phyloP scores from a whole-genome alignment of 805 yeast species.

The Ogataea salicorniae region DNA sequence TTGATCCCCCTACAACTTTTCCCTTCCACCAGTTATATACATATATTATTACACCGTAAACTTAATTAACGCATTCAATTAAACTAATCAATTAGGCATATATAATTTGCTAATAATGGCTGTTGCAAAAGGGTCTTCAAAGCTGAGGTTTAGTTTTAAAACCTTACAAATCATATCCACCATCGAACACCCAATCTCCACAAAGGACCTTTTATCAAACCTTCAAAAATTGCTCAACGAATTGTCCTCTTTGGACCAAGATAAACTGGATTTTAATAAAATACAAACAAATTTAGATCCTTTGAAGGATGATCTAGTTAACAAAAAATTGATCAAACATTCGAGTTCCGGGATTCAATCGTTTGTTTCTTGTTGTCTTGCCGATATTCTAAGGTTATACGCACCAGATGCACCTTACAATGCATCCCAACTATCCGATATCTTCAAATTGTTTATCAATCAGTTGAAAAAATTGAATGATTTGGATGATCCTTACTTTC shows the following conservation, averaged over 20 bases:
- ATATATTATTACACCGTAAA: no score
- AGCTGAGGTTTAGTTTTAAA: conserved; percentile 13
- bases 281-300: conserved; percentile 28
- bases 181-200: conserved; percentile 49
- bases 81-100: no score
- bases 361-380: conserved; percentile 62
- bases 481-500: conserved; percentile 53
- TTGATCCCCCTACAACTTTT: no score
- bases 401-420: conserved; percentile 92
- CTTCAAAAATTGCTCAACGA: conserved; percentile 58
- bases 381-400: conserved; percentile 68
- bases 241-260: conserved; percentile 59
- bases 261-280: conserved; percentile 41
- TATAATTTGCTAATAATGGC: conserved; percentile 8
- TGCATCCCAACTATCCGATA: conserved; percentile 51
- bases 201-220: conserved; percentile 56
- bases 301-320: conserved; percentile 48
- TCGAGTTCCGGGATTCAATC: conserved; percentile 68
- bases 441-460: conserved; percentile 60
- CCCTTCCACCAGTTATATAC: no score
- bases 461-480: conserved; percentile 53
- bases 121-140: conserved; percentile 12
- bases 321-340: conserved; percentile 53
- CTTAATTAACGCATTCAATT: no score
- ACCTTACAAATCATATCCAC: conserved; percentile 43